Conservation (phyloP, 2,329 filamentous ascomycete genomes). For the Sporothrix phasma region DNA sequence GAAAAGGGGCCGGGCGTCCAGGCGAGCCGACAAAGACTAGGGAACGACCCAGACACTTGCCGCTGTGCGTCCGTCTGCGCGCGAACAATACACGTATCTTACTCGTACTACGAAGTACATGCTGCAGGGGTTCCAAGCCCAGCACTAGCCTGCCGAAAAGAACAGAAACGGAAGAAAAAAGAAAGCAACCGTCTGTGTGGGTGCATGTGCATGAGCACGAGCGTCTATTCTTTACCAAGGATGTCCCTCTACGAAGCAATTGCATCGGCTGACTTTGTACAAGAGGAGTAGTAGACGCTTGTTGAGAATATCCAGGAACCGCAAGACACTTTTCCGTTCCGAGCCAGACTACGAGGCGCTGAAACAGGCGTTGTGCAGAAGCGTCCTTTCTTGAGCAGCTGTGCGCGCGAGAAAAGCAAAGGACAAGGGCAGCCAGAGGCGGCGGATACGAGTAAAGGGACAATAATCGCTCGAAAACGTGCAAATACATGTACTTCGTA, state of each 20-base stretch:
- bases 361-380: slow-evolving; percentile 1
- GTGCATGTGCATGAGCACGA: slow-evolving; percentile 9
- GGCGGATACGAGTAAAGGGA: background rate
- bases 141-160: background rate
- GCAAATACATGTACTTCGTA: background rate
- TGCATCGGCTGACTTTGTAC: too few relatives aligned
- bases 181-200: slow-evolving; percentile 4
- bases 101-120: too few relatives aligned
- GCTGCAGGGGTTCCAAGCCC: background rate
- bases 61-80: too few relatives aligned
- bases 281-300: too few relatives aligned
- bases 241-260: too few relatives aligned
- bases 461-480: too few relatives aligned
- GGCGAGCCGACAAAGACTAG: background rate
- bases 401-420: background rate
- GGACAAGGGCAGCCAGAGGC: background rate
- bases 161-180: too few relatives aligned
- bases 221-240: too few relatives aligned
- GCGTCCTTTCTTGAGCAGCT: background rate
- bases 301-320: background rate
- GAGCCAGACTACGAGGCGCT: background rate
- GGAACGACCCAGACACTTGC: background rate
- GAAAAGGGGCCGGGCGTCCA: slow-evolving; percentile 1
- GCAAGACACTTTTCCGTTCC: background rate
- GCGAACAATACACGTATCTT: too few relatives aligned